Conservation (phyloP, 352 stramenopile species). For the Phytophthora litchii region DNA sequence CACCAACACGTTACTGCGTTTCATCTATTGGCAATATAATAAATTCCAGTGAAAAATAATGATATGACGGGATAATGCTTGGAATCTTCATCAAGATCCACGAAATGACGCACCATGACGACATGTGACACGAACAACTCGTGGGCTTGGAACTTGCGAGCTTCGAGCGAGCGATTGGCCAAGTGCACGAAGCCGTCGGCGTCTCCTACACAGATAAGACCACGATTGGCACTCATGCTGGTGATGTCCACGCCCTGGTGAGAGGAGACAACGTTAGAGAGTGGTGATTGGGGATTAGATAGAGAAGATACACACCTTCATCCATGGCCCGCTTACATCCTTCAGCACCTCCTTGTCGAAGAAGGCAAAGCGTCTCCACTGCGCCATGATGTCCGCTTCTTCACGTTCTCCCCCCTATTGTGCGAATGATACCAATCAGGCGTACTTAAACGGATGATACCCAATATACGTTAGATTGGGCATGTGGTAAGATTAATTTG, state of each 20-base stretch:
- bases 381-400: slow-evolving; percentile 61
- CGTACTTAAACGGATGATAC: slow-evolving; percentile 16
- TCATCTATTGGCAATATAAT: slow-evolving; percentile 70
- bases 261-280: slow-evolving; percentile 14
- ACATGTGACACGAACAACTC: slow-evolving; percentile 89
- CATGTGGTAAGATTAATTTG: slow-evolving; percentile 2
- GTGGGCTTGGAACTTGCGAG: slow-evolving; percentile 84
- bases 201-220: slow-evolving; percentile 85
- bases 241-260: slow-evolving; percentile 84
- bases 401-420: slow-evolving; percentile 18
- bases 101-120: slow-evolving; percentile 68
- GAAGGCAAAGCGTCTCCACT: slow-evolving; percentile 90
- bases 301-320: slow-evolving; percentile 60
- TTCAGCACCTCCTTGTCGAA: slow-evolving; percentile 91
- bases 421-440: slow-evolving; percentile 25
- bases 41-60: no score
- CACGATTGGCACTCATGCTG: slow-evolving; percentile 86
- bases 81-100: not conserved
- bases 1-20: slow-evolving; percentile 87
- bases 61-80: not conserved
- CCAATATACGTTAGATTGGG: not conserved
- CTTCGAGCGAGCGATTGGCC: slow-evolving; percentile 82
- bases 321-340: slow-evolving; percentile 80
- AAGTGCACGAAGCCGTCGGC: slow-evolving; percentile 85
- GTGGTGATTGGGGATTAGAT: not conserved